Evolutionary conservation across 169 alveolate species (phyloP).

Genomic region (Miamiensis avidus): DNA sequence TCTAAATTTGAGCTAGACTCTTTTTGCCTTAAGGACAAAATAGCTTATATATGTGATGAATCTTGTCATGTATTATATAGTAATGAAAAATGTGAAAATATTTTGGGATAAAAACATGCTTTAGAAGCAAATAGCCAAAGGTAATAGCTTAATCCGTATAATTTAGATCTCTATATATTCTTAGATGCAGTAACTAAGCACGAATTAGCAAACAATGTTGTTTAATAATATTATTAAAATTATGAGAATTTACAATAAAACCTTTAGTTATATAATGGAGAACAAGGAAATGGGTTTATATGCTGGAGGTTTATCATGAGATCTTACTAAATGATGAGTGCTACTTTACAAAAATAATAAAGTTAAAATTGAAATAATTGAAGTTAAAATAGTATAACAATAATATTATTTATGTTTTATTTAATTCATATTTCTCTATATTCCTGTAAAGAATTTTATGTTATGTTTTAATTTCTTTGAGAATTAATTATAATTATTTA

Average conservation of each 20-base stretch:
- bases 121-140: background rate
- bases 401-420: too few relatives aligned
- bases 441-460: too few relatives aligned
- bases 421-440: too few relatives aligned
- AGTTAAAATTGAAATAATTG: too few relatives aligned
- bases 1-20: background rate
- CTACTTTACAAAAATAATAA: background rate
- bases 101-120: background rate
- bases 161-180: background rate
- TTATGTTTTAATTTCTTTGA: too few relatives aligned
- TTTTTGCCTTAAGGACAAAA: background rate
- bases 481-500: too few relatives aligned
- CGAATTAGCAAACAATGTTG: background rate
- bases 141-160: background rate
- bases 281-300: background rate
- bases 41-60: background rate
- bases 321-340: background rate
- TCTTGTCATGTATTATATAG: background rate
- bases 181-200: background rate
- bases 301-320: slow-evolving; percentile 8
- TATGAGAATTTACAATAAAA: background rate
- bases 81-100: background rate
- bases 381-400: too few relatives aligned
- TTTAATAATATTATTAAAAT: background rate
- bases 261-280: background rate